Evolutionary conservation across 106 monocot genomes (phyloP).

Genomic region (Dendrobium officinale): DNA sequence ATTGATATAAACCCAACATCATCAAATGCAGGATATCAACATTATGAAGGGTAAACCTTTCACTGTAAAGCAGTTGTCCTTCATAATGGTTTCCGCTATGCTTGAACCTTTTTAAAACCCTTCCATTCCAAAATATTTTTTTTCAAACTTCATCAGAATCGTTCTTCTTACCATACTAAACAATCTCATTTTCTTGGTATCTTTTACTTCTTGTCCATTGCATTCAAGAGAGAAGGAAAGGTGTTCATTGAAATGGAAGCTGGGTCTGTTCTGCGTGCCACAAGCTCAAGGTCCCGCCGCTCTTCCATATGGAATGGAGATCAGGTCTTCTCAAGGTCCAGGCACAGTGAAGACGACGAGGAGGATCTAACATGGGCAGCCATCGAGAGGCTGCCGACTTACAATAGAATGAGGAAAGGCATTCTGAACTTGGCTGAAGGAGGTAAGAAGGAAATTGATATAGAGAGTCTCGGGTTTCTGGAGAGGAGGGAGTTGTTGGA

Average conservation of each 20-base stretch:
- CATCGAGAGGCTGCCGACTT: conserved; percentile 30
- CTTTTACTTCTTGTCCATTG: too few relatives aligned
- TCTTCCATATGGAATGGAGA: conserved; percentile 23
- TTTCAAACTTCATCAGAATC: too few relatives aligned
- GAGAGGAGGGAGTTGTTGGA: conserved; percentile 26
- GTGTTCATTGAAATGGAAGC: conserved; percentile 8
- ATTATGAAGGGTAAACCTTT: too few relatives aligned
- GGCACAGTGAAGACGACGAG: conserved; percentile 22
- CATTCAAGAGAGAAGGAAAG: too few relatives aligned
- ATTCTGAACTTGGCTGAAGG: conserved; percentile 9
- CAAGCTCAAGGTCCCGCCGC: conserved; percentile 2
- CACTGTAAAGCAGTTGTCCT: too few relatives aligned
- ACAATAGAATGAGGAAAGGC: conserved; percentile 16
- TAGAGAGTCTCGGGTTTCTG: conserved; percentile 8
- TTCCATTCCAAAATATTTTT: too few relatives aligned
- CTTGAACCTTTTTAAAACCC: too few relatives aligned
- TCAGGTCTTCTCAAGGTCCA: conserved; percentile 18
- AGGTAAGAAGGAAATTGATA: conserved; percentile 12
- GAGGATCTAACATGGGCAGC: conserved; percentile 35
- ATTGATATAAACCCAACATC: too few relatives aligned
- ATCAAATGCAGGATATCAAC: too few relatives aligned
- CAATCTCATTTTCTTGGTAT: too few relatives aligned
- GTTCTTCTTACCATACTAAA: too few relatives aligned
- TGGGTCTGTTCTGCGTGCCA: not conserved
- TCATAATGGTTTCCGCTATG: too few relatives aligned